A percentile compares a stretch with the other conserved stretches of the same genome.
phyloP scores from a whole-genome alignment of 495 filamentous ascomycete genomes.

The Halenospora varia region DNA sequence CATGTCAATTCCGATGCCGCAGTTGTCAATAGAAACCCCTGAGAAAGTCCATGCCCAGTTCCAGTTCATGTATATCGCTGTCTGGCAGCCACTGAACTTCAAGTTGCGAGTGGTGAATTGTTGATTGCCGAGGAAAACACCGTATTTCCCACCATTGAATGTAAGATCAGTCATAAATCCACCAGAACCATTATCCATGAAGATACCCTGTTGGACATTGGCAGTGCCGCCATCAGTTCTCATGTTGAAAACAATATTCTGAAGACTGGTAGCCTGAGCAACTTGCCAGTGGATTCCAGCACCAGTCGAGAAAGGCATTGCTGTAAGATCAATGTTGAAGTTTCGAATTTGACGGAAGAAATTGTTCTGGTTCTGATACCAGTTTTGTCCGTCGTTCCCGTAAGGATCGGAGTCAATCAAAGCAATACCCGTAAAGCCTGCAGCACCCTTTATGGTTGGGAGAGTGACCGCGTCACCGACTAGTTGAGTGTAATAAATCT shows the following conservation, averaged over 20 bases:
- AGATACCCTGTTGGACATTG: constrained; percentile 84
- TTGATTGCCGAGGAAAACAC: constrained; percentile 87
- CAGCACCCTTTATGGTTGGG: constrained; percentile 60
- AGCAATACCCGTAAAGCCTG: constrained; percentile 46
- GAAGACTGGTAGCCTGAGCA: constrained; percentile 86
- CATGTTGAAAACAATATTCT: constrained; percentile 93
- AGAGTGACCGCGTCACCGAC: constrained; percentile 67
- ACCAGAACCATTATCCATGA: constrained; percentile 94
- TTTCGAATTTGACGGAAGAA: constrained; percentile 97
- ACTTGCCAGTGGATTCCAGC: constrained; percentile 98
- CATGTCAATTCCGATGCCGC: constrained; percentile 78
- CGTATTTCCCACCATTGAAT: constrained; percentile 84
- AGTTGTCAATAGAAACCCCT: constrained; percentile 75
- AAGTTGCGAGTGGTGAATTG: constrained; percentile 93
- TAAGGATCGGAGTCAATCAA: constrained; percentile 86
- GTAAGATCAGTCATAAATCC: constrained; percentile 84
- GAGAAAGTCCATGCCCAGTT: constrained; percentile 77
- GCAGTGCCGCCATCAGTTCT: constrained; percentile 58
- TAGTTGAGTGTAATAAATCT: constrained; percentile 79
- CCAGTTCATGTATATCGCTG: constrained; percentile 71
- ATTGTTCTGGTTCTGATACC: constrained; percentile 87
- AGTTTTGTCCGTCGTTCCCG: constrained; percentile 47
- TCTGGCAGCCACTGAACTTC: constrained; percentile 84
- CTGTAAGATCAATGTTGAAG: constrained; percentile 82
- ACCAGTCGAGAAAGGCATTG: constrained; percentile 57